A percentile compares a stretch with the other conserved stretches of the same genome.
phyloP scores from a whole-genome alignment of 148 eudicot genomes.

The Spergularia bocconei region DNA sequence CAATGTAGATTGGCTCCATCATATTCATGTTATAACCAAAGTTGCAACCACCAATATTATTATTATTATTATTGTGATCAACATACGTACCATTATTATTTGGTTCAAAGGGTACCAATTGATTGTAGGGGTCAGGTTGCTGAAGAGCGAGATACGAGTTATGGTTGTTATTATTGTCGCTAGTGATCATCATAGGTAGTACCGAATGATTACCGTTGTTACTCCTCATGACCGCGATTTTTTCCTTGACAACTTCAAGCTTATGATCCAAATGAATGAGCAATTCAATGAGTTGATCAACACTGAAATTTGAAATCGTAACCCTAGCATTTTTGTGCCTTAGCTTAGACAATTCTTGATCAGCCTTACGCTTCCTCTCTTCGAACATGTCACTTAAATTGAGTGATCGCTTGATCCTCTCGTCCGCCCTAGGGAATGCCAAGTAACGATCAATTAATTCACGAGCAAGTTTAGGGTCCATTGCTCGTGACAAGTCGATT shows the following conservation, averaged over 20 bases:
- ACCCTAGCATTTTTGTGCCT: slow-evolving; percentile 14
- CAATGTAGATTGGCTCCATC: slow-evolving; percentile 11
- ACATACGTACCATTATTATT: neutral
- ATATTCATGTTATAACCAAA: slow-evolving; percentile 12
- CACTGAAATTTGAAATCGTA: slow-evolving; percentile 6
- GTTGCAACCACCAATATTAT: slow-evolving; percentile 7
- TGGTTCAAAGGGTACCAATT: neutral
- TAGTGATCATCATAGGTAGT: slow-evolving; percentile 2
- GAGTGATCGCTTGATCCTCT: slow-evolving; percentile 13
- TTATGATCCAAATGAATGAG: slow-evolving; percentile 21
- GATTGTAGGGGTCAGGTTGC: slow-evolving; percentile 2
- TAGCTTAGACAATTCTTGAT: slow-evolving; percentile 24
- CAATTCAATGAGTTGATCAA: slow-evolving; percentile 13
- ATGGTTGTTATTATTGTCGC: neutral
- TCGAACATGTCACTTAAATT: slow-evolving; percentile 23
- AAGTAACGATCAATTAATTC: slow-evolving; percentile 20
- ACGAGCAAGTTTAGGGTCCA: neutral
- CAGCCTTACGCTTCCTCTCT: slow-evolving; percentile 11
- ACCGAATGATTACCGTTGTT: neutral
- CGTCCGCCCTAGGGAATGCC: slow-evolving; percentile 16
- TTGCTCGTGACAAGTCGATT: slow-evolving; percentile 4
- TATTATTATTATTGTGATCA: neutral
- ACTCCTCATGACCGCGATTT: slow-evolving; percentile 15
- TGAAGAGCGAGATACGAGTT: neutral
- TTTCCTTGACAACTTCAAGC: slow-evolving; percentile 22